phyloP scores from a whole-genome alignment of 495 filamentous ascomycete genomes.

The Acidomyces sp. region DNA sequence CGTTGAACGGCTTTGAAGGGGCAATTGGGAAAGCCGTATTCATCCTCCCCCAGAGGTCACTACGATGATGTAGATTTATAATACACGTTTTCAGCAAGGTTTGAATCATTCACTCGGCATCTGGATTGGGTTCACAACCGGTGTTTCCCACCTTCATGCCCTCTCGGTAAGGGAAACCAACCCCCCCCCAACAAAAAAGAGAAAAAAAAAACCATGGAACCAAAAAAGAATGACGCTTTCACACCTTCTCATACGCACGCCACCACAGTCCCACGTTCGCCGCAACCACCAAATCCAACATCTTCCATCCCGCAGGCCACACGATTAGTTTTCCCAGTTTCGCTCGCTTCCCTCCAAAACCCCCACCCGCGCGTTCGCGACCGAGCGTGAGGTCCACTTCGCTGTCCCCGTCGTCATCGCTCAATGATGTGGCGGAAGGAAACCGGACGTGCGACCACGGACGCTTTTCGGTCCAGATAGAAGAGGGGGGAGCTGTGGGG shows the following conservation, averaged over 20 bases:
- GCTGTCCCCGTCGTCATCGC: neutral
- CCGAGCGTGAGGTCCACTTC: conserved; percentile 61
- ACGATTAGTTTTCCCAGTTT: conserved; percentile 90
- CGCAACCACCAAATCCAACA: conserved; percentile 86
- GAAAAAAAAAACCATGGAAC: no score
- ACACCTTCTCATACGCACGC: conserved; percentile 61
- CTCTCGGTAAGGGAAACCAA: no score
- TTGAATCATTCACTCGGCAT: no score
- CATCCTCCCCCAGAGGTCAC: no score
- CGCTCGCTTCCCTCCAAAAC: conserved; percentile 67
- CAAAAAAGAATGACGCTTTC: neutral
- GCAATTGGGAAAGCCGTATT: no score
- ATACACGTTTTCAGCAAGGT: no score
- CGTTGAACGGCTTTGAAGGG: no score
- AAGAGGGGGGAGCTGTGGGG: conserved; percentile 28
- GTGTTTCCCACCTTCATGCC: no score
- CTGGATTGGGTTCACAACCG: no score
- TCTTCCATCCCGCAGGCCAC: conserved; percentile 81
- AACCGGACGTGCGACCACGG: conserved; percentile 23
- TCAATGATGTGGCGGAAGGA: neutral
- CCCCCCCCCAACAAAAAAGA: no score
- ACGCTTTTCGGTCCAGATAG: conserved; percentile 2
- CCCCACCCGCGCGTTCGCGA: conserved; percentile 65
- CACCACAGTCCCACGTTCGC: conserved; percentile 89
- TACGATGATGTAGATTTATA: no score